Conservation (phyloP, 495 filamentous ascomycete species). For the Neurospora tetrasperma region DNA sequence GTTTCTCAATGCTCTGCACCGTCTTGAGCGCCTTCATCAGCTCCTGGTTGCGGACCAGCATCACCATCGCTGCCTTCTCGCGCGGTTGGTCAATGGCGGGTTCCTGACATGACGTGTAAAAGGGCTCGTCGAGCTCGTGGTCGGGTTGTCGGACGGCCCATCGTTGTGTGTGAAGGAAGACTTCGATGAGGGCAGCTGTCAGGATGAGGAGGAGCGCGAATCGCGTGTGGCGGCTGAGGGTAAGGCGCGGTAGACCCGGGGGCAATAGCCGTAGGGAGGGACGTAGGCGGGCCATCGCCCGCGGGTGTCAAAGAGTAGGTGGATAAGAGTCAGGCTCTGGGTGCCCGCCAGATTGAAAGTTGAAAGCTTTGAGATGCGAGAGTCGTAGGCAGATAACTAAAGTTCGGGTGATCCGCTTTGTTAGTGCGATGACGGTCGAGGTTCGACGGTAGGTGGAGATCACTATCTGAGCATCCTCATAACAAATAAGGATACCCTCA, state of each 20-base stretch:
- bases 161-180: conserved; percentile 17
- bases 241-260: not conserved
- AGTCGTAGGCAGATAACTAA: not conserved
- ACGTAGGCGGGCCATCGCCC: not conserved
- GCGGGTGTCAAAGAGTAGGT: not conserved
- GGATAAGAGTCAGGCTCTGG: not conserved
- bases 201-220: conserved; percentile 7
- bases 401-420: no score
- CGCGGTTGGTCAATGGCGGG: conserved; percentile 37
- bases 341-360: not conserved
- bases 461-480: no score
- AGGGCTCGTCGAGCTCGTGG: conserved; percentile 32
- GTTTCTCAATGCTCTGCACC: conserved; percentile 83
- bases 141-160: conserved; percentile 22
- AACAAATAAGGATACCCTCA: no score
- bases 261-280: not conserved
- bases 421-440: no score
- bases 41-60: conserved; percentile 87
- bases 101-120: conserved; percentile 32
- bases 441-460: no score
- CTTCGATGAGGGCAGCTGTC: conserved; percentile 19
- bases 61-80: conserved; percentile 88
- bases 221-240: not conserved
- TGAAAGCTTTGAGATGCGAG: not conserved
- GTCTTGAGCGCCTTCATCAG: conserved; percentile 83